phyloP scores from a whole-genome alignment of 768 basidiomycete species.

The Mycena haematopus region DNA sequence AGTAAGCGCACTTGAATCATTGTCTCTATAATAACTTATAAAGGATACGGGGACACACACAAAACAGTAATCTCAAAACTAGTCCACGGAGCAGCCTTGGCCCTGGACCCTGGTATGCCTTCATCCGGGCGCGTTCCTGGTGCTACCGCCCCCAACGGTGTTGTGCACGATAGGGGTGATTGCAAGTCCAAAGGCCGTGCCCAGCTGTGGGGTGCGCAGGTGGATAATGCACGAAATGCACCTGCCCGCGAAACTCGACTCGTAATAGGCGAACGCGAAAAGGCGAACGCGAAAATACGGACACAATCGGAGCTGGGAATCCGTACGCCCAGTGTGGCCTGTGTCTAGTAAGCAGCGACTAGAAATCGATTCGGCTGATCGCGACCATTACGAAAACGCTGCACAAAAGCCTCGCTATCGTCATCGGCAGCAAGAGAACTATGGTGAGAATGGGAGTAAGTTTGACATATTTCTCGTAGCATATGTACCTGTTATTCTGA shows the following conservation, averaged over 20 bases:
- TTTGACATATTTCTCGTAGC: conserved; percentile 69
- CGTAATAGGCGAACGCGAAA: conserved; percentile 67
- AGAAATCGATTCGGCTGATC: conserved; percentile 58
- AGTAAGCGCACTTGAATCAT: too few relatives aligned
- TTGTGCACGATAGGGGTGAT: conserved; percentile 56
- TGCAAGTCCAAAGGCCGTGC: conserved; percentile 58
- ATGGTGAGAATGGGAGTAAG: conserved; percentile 66
- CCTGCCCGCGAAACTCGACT: conserved; percentile 79
- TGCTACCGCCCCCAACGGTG: conserved; percentile 36
- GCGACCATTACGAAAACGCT: conserved; percentile 70
- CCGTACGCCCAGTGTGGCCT: conserved; percentile 76
- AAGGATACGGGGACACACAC: conserved; percentile 40
- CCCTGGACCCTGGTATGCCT: conserved; percentile 55
- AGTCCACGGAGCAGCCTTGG: conserved; percentile 60
- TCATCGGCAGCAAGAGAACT: conserved; percentile 74
- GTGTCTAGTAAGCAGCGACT: conserved; percentile 28
- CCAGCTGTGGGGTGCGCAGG: conserved; percentile 41
- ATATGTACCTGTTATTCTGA: conserved; percentile 41
- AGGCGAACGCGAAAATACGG: conserved; percentile 66
- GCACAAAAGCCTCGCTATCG: conserved; percentile 64
- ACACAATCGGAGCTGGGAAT: conserved; percentile 69
- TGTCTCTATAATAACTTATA: too few relatives aligned
- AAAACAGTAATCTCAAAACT: conserved; percentile 55
- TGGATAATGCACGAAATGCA: conserved; percentile 72
- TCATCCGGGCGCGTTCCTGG: conserved; percentile 40